These are phyloP conservation scores for Hirschfeldia incana DNA, from an alignment of 345 rosid genomes.

Conservation along the genomic window DNA sequence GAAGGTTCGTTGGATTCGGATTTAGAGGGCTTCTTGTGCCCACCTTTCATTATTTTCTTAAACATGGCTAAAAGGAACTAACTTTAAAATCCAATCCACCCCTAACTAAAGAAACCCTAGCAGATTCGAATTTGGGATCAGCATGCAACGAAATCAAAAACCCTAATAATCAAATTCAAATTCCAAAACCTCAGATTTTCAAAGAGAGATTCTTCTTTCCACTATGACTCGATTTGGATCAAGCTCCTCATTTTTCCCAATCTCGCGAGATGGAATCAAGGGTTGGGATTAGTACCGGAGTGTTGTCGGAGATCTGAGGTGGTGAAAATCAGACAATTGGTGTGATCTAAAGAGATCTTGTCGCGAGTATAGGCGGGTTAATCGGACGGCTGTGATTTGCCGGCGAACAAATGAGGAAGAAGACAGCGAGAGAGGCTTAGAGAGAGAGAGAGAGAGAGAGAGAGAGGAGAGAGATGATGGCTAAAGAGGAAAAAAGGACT, in stretches of 20 bases:
- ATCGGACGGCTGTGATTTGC: constrained; percentile 26
- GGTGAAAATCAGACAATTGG: constrained; percentile 20
- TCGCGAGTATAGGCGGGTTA: not conserved
- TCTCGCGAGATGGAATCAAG: not conserved
- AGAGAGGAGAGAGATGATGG: constrained; percentile 10
- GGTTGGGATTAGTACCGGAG: constrained; percentile 9
- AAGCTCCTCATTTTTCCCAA: constrained; percentile 13
- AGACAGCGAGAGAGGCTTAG: not conserved
- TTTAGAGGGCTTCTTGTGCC: constrained; percentile 77
- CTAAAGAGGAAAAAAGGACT: not conserved
- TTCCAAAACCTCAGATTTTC: not conserved
- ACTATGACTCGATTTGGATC: constrained; percentile 18
- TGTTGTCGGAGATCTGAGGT: constrained; percentile 34
- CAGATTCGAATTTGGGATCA: constrained; percentile 28
- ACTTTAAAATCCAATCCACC: not conserved
- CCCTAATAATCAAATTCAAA: constrained; percentile 11
- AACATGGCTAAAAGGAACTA: constrained; percentile 48
- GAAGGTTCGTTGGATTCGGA: constrained; percentile 56
- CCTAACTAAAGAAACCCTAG: constrained; percentile 27
- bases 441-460: constrained; percentile 11
- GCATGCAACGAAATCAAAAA: constrained; percentile 24
- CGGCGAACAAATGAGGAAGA: constrained; percentile 33
- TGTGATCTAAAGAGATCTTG: constrained; percentile 1
- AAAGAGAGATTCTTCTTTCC: not conserved
- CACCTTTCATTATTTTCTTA: constrained; percentile 83